Evolutionary conservation across 768 basidiomycete genomes (phyloP).

Genomic region (Neoboletus subvelutipes): DNA sequence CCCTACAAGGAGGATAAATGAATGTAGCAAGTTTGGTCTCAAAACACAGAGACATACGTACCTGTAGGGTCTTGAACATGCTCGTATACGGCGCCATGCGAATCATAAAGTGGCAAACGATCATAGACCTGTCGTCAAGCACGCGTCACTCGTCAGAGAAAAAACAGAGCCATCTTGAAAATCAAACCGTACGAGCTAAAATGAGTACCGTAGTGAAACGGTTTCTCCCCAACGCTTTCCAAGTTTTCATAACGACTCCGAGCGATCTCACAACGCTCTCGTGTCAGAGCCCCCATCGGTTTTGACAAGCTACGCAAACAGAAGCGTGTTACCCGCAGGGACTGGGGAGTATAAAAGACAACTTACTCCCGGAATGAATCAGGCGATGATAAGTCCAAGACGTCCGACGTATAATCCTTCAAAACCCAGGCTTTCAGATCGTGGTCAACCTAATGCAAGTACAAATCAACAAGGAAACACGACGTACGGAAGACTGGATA

Average conservation of each 20-base stretch:
- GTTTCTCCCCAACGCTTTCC: slow-evolving; percentile 77
- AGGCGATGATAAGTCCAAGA: slow-evolving; percentile 60
- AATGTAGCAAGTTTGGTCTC: background rate
- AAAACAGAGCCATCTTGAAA: background rate
- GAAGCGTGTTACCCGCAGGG: background rate
- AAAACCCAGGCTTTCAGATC: slow-evolving; percentile 78
- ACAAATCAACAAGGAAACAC: background rate
- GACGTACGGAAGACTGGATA: slow-evolving; percentile 85
- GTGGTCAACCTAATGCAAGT: background rate
- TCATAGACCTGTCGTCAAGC: slow-evolving; percentile 63
- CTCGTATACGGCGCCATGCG: slow-evolving; percentile 87
- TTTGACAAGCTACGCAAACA: slow-evolving; percentile 58
- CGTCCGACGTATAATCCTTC: slow-evolving; percentile 75
- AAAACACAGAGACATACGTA: slow-evolving; percentile 19
- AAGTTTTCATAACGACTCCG: slow-evolving; percentile 71
- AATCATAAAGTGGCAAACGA: slow-evolving; percentile 92
- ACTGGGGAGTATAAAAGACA: background rate
- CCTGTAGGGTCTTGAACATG: slow-evolving; percentile 90
- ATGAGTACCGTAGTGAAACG: slow-evolving; percentile 93
- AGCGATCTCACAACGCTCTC: slow-evolving; percentile 72
- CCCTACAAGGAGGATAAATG: slow-evolving; percentile 48
- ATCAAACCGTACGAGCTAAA: slow-evolving; percentile 61
- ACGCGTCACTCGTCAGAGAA: slow-evolving; percentile 1
- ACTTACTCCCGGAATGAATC: slow-evolving; percentile 73
- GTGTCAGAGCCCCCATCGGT: slow-evolving; percentile 90